These are phyloP conservation scores for Stygiomarasmius scandens DNA, from an alignment of 1,284 basidiomycete species.

Conservation along the genomic window DNA sequence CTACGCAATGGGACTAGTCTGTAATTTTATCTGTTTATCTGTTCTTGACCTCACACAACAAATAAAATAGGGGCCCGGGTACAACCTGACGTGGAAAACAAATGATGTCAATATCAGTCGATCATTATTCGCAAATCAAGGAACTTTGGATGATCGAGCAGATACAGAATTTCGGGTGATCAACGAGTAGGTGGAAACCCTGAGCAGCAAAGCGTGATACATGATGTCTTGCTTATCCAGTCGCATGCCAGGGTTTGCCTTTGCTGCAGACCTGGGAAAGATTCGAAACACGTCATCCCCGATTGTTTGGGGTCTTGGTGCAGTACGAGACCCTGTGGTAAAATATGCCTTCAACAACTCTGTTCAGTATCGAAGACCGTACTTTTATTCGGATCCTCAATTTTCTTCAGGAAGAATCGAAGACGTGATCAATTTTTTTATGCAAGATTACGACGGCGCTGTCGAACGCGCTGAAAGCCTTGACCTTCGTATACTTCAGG, in stretches of 20 bases:
- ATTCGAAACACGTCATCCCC: slow-evolving; percentile 26
- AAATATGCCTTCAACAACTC: slow-evolving; percentile 31
- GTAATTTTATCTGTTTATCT: slow-evolving; percentile 8
- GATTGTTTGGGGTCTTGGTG: slow-evolving; percentile 43
- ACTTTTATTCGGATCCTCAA: slow-evolving; percentile 27
- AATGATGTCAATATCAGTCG: slow-evolving; percentile 32
- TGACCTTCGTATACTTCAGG: neutral
- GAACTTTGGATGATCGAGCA: slow-evolving; percentile 32
- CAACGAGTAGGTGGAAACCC: slow-evolving; percentile 19
- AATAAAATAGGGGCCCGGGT: slow-evolving; percentile 25
- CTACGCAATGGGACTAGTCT: slow-evolving; percentile 31
- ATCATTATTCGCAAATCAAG: slow-evolving; percentile 30
- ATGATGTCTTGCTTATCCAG: slow-evolving; percentile 16
- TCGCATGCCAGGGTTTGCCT: slow-evolving; percentile 37
- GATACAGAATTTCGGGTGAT: slow-evolving; percentile 36
- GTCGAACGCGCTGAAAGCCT: too few relatives aligned
- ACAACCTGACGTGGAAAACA: slow-evolving; percentile 38
- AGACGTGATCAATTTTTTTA: slow-evolving; percentile 3
- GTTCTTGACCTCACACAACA: slow-evolving; percentile 15
- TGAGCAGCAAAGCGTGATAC: slow-evolving; percentile 16
- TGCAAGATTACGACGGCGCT: neutral
- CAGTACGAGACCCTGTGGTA: slow-evolving; percentile 43
- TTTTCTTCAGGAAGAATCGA: neutral
- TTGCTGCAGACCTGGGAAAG: slow-evolving; percentile 31
- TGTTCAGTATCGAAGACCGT: slow-evolving; percentile 29